phyloP scores from a whole-genome alignment of 2,329 filamentous ascomycete species.

The Epichloe gansuensis region DNA sequence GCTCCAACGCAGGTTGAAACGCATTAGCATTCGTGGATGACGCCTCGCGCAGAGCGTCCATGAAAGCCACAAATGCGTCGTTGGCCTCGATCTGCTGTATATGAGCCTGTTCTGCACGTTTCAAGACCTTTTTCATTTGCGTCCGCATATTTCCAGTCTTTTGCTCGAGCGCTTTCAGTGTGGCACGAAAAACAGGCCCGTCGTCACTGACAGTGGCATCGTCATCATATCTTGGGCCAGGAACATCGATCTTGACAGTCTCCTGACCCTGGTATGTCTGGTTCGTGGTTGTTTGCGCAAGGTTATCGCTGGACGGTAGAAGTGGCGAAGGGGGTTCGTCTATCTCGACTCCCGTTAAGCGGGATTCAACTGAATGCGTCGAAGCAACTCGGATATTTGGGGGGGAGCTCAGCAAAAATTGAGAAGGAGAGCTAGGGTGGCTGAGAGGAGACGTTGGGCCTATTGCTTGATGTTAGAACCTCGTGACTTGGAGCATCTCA shows the following conservation, averaged over 20 bases:
- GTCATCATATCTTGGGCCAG: constrained; percentile 71
- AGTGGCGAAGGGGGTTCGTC: constrained; percentile 47
- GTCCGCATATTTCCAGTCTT: constrained; percentile 90
- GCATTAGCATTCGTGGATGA: constrained; percentile 87
- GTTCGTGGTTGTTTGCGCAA: constrained; percentile 13
- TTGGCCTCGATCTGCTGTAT: constrained; percentile 72
- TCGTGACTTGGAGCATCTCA: not conserved
- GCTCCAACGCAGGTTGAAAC: constrained; percentile 90
- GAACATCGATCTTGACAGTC: constrained; percentile 72
- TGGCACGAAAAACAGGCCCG: constrained; percentile 88
- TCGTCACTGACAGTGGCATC: constrained; percentile 80
- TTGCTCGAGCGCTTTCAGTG: constrained; percentile 90
- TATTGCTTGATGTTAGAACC: constrained; percentile 13
- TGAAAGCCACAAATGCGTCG: constrained; percentile 68
- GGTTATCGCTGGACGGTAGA: constrained; percentile 25
- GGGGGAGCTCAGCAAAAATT: constrained; percentile 59
- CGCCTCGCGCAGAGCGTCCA: constrained; percentile 76
- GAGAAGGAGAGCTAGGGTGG: constrained; percentile 53
- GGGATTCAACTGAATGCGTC: constrained; percentile 71
- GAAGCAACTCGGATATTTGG: constrained; percentile 75
- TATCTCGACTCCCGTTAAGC: constrained; percentile 59
- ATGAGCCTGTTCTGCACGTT: constrained; percentile 82
- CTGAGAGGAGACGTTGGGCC: constrained; percentile 32
- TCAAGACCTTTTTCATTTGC: constrained; percentile 92
- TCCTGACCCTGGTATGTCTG: constrained; percentile 24